Base-by-base conservation (phyloP, 192 early-diverging fungal genomes). In the Chytriomyces confervae region DNA sequence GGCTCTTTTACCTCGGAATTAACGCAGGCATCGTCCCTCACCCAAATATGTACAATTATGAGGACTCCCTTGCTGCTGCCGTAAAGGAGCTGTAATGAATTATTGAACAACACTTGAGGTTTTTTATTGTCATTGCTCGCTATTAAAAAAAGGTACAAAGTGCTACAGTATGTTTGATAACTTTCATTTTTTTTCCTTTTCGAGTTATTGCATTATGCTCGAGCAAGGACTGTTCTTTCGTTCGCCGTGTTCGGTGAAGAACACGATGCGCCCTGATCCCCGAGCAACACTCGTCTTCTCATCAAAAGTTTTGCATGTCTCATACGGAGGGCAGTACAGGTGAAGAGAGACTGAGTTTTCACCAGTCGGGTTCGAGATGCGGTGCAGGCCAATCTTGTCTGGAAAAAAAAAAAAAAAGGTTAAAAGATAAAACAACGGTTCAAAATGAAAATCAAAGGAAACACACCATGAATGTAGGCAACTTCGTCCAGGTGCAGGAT, bases 281-380 rank as follows among this genome's bases (percentile, higher is more conserved):
- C 91, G 82, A 2, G 89, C 84, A 44, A 69, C 77, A n/a, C 93
- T 93, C 0, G 94, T 95, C 1, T 72, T 62, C 76, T 94, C 93
- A 64, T 93, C 89, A 80, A 95, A 97, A 10, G 92, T 94, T 74
- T 91, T 92, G 85, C 95, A 96, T 48, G 86, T 87, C 24, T 93
- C 81, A 75, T 91, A 94, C 3, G 96, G 95, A 44, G 96, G 96
- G 5, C 93, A 93, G 77, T 97, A 97, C 57, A 97, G 84, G 79
- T 97, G 96, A 53, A 97, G 86, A 20, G 96, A 95, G 9, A 97
- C 89, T 6, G 95, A 91, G 71, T 87, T 86, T 6, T 61, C 68
- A 8, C 50, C 43, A 36, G 89, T 89, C 24, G 89, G 89, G 83
- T 95, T 96, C 36, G 78, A 73, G 45, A 97, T 87, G 7, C 93